Evolutionary conservation across 2,329 filamentous ascomycete species (phyloP).

Genomic region (Pseudogymnoascus sp.): DNA sequence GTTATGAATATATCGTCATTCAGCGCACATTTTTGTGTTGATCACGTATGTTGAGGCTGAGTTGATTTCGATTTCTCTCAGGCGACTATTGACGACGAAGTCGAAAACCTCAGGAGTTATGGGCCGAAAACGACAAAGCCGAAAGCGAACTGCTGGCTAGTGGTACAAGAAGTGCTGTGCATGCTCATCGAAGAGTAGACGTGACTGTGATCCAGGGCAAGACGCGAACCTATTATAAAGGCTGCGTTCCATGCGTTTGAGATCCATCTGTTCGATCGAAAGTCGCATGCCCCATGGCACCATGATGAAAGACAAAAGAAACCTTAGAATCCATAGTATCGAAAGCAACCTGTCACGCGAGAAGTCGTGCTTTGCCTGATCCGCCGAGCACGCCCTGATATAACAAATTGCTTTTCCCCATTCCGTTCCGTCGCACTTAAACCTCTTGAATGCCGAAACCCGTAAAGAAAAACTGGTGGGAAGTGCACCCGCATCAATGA

Average conservation of each 20-base stretch:
- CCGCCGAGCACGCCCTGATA: conserved; percentile 24
- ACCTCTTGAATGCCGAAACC: conserved; percentile 27
- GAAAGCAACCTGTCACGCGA: conserved; percentile 21
- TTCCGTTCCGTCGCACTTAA: conserved; percentile 29
- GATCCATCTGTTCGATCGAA: conserved; percentile 26
- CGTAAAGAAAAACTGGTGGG: conserved; percentile 24
- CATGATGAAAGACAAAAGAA: conserved; percentile 27
- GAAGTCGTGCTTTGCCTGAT: conserved; percentile 19
- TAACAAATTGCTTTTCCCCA: conserved; percentile 24
- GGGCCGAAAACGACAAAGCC: conserved; percentile 24
- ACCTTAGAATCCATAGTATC: conserved; percentile 25
- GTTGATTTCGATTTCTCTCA: conserved; percentile 25
- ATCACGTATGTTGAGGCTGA: conserved; percentile 17
- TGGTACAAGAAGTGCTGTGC: conserved; percentile 31
- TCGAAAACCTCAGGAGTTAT: conserved; percentile 23
- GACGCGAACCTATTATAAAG: conserved; percentile 20
- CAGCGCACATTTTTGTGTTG: conserved; percentile 10
- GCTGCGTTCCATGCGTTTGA: conserved; percentile 21
- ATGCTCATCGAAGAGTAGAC: conserved; percentile 26
- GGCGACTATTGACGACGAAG: conserved; percentile 29
- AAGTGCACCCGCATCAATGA: conserved; percentile 29
- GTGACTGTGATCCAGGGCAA: conserved; percentile 26
- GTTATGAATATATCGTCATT: conserved; percentile 8
- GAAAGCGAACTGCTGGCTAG: conserved; percentile 27
- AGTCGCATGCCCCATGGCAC: conserved; percentile 23